These are phyloP conservation scores for Fagus sylvatica DNA, from an alignment of 306 rosid species.

Conservation along the genomic window DNA sequence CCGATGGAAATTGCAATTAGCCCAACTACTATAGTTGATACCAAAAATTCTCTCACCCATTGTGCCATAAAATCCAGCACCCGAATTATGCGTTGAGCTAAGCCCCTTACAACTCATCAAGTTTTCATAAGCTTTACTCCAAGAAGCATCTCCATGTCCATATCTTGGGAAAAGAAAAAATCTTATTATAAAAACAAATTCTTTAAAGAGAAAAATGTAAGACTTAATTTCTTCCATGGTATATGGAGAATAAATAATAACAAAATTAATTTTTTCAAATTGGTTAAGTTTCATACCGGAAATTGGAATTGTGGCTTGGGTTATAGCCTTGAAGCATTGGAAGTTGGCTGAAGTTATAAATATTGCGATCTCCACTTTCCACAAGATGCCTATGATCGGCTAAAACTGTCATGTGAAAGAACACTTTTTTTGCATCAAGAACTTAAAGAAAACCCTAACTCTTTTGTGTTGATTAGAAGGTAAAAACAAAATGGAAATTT, in stretches of 20 bases:
- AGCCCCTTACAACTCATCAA: conserved; percentile 26
- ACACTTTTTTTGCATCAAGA: conserved; percentile 6
- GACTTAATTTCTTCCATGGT: not conserved
- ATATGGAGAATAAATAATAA: too few species aligned
- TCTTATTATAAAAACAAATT: not conserved
- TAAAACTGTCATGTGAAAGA: conserved; percentile 38
- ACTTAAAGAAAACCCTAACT: conserved; percentile 35
- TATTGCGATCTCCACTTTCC: conserved; percentile 73
- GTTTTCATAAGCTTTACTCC: conserved; percentile 44
- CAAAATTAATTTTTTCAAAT: not conserved
- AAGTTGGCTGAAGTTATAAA: conserved; percentile 77
- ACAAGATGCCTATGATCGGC: conserved; percentile 57
- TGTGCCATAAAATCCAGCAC: conserved; percentile 39
- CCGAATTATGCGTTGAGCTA: conserved; percentile 28
- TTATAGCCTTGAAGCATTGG: conserved; percentile 83
- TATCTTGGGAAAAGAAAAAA: conserved; percentile 16
- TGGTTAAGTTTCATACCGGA: conserved; percentile 34
- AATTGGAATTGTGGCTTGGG: conserved; percentile 45
- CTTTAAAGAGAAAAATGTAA: not conserved
- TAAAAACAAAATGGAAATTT: not conserved
- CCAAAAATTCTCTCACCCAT: conserved; percentile 35
- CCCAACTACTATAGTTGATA: conserved; percentile 20
- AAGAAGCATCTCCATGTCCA: conserved; percentile 48
- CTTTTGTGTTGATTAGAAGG: not conserved
- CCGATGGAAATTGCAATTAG: conserved; percentile 25